phyloP scores from a whole-genome alignment of 73 alveolate species.

The Halteria grandinella region DNA sequence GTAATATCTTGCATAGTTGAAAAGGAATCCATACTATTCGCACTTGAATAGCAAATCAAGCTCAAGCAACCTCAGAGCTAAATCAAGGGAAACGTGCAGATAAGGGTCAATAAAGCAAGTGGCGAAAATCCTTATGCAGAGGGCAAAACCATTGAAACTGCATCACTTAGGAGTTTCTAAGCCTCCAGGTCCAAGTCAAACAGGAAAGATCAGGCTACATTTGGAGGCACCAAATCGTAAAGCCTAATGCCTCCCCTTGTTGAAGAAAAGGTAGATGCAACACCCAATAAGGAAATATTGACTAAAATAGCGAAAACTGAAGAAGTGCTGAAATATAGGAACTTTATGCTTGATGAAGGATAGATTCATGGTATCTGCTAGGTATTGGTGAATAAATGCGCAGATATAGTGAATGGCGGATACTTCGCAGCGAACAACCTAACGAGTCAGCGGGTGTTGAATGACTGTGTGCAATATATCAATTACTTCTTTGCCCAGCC shows the following conservation, averaged over 20 bases:
- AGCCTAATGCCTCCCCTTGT: background rate
- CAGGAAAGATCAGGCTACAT: background rate
- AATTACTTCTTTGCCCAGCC: too few species aligned
- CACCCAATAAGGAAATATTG: background rate
- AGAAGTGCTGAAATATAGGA: background rate
- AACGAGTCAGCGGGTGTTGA: constrained; percentile 30
- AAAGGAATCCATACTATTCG: background rate
- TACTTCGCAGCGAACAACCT: constrained; percentile 12
- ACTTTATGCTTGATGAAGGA: constrained; percentile 11
- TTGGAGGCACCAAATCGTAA: background rate
- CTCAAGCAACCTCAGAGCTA: background rate
- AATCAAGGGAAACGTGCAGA: background rate
- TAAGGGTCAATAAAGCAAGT: background rate
- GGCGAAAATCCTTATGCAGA: background rate
- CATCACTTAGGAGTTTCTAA: constrained; percentile 3
- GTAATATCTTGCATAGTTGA: constrained; percentile 33
- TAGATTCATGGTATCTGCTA: constrained; percentile 11
- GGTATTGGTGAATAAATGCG: constrained; percentile 34
- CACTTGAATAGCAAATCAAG: constrained; percentile 3
- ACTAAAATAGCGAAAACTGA: background rate
- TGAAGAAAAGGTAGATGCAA: too few species aligned
- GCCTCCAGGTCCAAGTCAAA: background rate
- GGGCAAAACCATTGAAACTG: background rate
- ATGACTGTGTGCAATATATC: constrained; percentile 31
- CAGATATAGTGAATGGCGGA: background rate